phyloP scores from a whole-genome alignment of 306 rosid species.

The Rosa chinensis region DNA sequence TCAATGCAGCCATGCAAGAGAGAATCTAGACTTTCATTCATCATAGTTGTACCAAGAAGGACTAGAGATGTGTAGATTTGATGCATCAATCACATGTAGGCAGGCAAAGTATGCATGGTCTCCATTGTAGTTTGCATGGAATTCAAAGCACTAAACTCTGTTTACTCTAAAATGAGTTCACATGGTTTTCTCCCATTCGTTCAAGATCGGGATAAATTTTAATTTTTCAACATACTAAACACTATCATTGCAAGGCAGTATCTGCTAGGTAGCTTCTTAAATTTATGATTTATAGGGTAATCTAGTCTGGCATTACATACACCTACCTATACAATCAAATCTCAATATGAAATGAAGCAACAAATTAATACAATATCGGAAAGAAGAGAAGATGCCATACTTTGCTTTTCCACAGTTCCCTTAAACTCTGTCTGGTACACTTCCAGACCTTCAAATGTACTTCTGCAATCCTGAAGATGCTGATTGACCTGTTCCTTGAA shows the following conservation, averaged over 20 bases:
- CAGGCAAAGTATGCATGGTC: neutral
- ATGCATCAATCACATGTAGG: neutral
- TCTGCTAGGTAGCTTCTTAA: neutral
- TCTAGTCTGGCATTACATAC: neutral
- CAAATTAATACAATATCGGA: constrained; percentile 10
- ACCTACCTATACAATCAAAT: neutral
- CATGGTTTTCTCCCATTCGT: neutral
- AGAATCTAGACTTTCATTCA: neutral
- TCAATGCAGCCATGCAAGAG: neutral
- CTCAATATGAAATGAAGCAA: constrained; percentile 1
- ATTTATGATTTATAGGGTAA: neutral
- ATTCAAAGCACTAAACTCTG: neutral
- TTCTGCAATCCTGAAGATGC: constrained; percentile 75
- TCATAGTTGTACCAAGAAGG: neutral
- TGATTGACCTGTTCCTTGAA: constrained; percentile 80
- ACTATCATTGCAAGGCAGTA: neutral
- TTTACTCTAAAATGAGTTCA: neutral
- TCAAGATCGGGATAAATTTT: neutral
- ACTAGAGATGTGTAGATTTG: neutral
- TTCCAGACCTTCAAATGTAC: constrained; percentile 66
- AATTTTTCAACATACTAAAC: neutral
- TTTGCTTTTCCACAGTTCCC: constrained; percentile 74
- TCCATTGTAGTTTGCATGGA: neutral
- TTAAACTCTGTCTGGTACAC: constrained; percentile 67
- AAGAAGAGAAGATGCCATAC: constrained; percentile 46